Percentiles rank a stretch among this genome's conserved stretches.
Evolutionary conservation across 129 eudicot species (phyloP).

Genomic region (Flaveria trinervia): DNA sequence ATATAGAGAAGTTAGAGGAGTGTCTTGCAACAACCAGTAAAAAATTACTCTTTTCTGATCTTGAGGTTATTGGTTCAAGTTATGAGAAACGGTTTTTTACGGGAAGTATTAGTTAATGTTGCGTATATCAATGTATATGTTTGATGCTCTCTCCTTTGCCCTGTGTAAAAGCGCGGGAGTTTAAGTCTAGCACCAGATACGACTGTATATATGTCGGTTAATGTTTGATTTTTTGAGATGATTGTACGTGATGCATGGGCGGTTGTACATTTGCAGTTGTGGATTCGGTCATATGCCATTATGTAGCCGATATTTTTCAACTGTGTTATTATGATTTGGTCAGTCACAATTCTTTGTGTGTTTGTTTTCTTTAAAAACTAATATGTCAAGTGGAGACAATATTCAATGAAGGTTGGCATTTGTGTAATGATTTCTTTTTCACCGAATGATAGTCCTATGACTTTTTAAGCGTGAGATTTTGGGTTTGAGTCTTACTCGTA

Average conservation of each 20-base stretch:
- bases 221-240: not conserved
- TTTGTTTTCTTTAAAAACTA: not conserved
- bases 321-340: constrained; percentile 20
- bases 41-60: no score
- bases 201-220: not conserved
- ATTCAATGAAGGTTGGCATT: not conserved
- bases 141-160: no score
- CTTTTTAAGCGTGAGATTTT: no score
- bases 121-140: no score
- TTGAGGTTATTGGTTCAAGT: no score
- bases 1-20: not conserved
- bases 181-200: no score
- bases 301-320: constrained; percentile 36
- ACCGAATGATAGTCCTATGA: no score
- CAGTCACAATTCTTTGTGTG: not conserved
- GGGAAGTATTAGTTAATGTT: no score
- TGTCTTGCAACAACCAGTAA: no score
- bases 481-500: no score
- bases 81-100: no score
- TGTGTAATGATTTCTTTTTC: not conserved
- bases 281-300: constrained; percentile 7
- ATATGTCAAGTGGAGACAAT: not conserved
- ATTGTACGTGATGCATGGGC: constrained; percentile 18
- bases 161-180: no score
- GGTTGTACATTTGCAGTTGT: constrained; percentile 5